Evolutionary conservation across 768 basidiomycete genomes (phyloP).

Genomic region (Rhodocollybia butyracea): DNA sequence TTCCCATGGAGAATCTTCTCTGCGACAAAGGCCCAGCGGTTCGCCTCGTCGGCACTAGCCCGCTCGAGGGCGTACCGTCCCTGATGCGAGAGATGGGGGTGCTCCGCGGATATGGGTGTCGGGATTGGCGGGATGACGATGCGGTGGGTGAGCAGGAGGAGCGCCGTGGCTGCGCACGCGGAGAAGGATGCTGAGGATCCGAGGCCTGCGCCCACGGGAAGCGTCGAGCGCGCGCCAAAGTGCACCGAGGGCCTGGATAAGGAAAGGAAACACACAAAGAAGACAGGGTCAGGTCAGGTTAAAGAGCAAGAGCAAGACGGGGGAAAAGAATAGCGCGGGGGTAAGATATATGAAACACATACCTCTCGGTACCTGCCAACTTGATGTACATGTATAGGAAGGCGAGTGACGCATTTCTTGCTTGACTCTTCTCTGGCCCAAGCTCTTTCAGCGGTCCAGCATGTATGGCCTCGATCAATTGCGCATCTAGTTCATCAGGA

Average conservation of each 20-base stretch:
- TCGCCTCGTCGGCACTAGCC: conserved; percentile 76
- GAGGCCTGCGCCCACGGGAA: conserved; percentile 93
- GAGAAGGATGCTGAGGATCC: conserved; percentile 98
- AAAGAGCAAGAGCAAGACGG: no score
- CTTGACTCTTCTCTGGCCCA: conserved; percentile 33
- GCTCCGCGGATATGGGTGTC: conserved; percentile 43
- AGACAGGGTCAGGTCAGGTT: no score
- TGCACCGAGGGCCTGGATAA: conserved; percentile 78
- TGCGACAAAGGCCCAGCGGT: conserved; percentile 89
- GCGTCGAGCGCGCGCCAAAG: conserved; percentile 79
- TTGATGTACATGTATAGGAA: conserved; percentile 95
- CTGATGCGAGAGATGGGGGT: conserved; percentile 61
- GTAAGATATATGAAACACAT: no score
- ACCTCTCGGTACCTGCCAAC: conserved; percentile 57
- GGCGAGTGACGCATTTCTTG: conserved; percentile 49
- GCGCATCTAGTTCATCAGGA: conserved; percentile 67
- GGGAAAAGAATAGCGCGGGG: no score
- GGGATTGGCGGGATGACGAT: conserved; percentile 57
- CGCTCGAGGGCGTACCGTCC: conserved; percentile 66
- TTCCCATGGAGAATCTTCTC: conserved; percentile 98
- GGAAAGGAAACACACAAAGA: no score
- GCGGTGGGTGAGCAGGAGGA: no score
- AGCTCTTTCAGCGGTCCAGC: conserved; percentile 35
- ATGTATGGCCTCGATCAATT: conserved; percentile 70
- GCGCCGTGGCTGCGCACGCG: conserved; percentile 77